Evolutionary conservation across 768 basidiomycete species (phyloP).

Genomic region (Russula sp.): DNA sequence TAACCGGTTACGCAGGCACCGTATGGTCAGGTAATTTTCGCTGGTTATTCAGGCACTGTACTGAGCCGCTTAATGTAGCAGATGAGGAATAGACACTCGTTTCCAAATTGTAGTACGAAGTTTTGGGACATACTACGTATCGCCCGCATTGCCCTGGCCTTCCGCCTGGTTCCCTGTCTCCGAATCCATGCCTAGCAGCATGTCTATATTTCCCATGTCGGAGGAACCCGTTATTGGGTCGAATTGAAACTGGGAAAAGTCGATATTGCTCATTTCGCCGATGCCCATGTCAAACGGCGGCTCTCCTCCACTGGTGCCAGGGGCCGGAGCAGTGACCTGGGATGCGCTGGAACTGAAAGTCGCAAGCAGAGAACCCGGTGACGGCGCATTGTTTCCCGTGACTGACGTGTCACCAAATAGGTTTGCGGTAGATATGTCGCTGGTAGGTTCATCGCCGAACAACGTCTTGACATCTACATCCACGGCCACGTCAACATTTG

Average conservation of each 20-base stretch:
- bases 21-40: neutral
- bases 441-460: conserved; percentile 45
- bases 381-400: conserved; percentile 21
- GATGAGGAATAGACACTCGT: neutral
- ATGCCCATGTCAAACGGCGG: conserved; percentile 42
- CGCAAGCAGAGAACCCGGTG: conserved; percentile 23
- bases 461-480: conserved; percentile 31
- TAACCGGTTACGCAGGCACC: neutral
- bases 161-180: conserved; percentile 7
- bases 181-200: conserved; percentile 12
- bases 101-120: conserved; percentile 1
- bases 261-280: conserved; percentile 7
- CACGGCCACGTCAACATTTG: conserved; percentile 34
- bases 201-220: conserved; percentile 34
- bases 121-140: conserved; percentile 3
- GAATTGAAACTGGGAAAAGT: conserved; percentile 9
- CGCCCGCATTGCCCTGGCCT: conserved; percentile 11
- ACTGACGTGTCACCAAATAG: conserved; percentile 25
- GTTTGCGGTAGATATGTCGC: conserved; percentile 18
- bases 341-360: conserved; percentile 9
- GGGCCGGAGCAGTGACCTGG: conserved; percentile 20
- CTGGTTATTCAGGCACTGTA: neutral
- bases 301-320: conserved; percentile 18
- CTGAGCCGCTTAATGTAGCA: neutral
- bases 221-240: conserved; percentile 26